Evolutionary conservation across 352 stramenopile species (phyloP).

Genomic region (Saprolegnia diclina): DNA sequence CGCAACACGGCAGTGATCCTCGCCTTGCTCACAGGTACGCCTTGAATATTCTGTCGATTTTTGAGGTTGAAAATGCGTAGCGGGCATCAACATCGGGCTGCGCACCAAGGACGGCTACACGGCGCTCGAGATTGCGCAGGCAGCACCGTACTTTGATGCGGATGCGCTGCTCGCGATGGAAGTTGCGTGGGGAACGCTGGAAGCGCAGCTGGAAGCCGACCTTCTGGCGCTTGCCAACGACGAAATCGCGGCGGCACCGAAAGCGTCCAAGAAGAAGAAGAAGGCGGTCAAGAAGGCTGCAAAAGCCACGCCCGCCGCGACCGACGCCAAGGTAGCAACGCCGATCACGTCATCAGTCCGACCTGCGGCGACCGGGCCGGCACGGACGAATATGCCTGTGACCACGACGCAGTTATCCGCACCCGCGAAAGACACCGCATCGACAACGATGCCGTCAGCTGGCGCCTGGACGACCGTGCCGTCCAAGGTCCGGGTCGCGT

Average conservation of each 20-base stretch:
- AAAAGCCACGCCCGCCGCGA: conserved; percentile 24
- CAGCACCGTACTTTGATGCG: conserved; percentile 33
- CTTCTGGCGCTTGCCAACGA: conserved; percentile 16
- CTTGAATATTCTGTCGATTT: background rate
- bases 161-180: conserved; percentile 26
- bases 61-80: conserved; percentile 32
- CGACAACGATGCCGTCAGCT: too few relatives aligned
- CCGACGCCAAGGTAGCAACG: conserved; percentile 21
- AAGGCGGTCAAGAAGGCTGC: conserved; percentile 28
- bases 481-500: background rate
- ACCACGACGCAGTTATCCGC: too few relatives aligned
- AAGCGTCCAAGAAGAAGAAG: conserved; percentile 27
- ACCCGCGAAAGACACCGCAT: too few relatives aligned
- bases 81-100: conserved; percentile 30
- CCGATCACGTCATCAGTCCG: conserved; percentile 26
- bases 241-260: conserved; percentile 18
- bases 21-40: conserved; percentile 33
- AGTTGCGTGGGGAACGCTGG: conserved; percentile 2
- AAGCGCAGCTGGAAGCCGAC: conserved; percentile 18
- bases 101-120: conserved; percentile 28
- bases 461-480: conserved; percentile 5
- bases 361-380: too few relatives aligned
- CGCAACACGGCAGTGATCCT: conserved; percentile 45
- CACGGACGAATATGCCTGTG: too few relatives aligned
- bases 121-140: conserved; percentile 29